phyloP scores from a whole-genome alignment of 2,329 filamentous ascomycete genomes.

The Diaporthe amygdali region DNA sequence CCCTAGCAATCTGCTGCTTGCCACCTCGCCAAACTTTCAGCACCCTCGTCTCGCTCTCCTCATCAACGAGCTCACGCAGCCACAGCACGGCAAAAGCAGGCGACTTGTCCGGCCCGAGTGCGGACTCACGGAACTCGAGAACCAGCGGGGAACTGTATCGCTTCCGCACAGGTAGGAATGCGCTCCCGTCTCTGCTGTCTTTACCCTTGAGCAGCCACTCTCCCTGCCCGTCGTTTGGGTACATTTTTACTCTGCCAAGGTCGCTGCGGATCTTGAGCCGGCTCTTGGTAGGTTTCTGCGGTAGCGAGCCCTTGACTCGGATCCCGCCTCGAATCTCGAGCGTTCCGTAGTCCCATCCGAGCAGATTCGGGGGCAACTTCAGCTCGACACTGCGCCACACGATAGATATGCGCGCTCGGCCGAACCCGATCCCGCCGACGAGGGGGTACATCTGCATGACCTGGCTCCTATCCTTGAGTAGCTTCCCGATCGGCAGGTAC shows the following conservation, averaged over 20 bases:
- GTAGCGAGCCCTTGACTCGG: conserved; percentile 50
- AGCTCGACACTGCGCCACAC: conserved; percentile 74
- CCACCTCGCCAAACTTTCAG: conserved; percentile 72
- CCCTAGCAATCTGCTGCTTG: conserved; percentile 48
- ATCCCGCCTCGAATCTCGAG: conserved; percentile 64
- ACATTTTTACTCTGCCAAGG: conserved; percentile 63
- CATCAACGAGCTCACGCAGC: conserved; percentile 73
- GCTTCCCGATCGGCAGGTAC: conserved; percentile 66
- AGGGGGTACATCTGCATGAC: conserved; percentile 70
- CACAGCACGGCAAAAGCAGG: conserved; percentile 69
- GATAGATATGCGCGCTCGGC: conserved; percentile 71
- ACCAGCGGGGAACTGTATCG: conserved; percentile 64
- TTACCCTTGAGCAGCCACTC: conserved; percentile 57
- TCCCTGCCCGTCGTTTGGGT: conserved; percentile 47
- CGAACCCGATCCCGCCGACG: conserved; percentile 75
- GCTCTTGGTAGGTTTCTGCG: conserved; percentile 51
- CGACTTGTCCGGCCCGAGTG: conserved; percentile 57
- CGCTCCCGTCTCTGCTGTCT: conserved; percentile 38
- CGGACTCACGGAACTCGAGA: conserved; percentile 64
- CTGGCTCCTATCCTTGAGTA: conserved; percentile 69
- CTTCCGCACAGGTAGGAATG: conserved; percentile 63
- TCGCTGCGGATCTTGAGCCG: conserved; percentile 66
- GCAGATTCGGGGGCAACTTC: conserved; percentile 60
- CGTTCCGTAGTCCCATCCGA: conserved; percentile 77
- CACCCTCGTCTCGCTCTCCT: conserved; percentile 63